Evolutionary conservation across 805 yeast species (phyloP).

Genomic region (Ogataea ramenticola): DNA sequence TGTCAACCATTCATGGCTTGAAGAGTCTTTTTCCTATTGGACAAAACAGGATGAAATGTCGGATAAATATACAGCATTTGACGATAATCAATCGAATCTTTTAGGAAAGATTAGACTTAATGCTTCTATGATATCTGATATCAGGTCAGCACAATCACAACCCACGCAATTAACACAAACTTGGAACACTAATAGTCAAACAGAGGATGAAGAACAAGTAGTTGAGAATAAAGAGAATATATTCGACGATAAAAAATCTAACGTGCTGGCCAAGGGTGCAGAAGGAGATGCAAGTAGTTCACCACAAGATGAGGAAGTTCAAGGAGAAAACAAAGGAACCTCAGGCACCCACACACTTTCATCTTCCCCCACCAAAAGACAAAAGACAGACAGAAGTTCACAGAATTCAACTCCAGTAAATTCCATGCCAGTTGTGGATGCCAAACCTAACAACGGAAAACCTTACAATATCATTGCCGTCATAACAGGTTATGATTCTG

Average conservation of each 20-base stretch:
- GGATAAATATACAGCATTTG: conserved; percentile 21
- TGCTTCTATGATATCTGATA: background rate
- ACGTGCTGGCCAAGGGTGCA: conserved; percentile 13
- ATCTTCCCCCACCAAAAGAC: conserved; percentile 2
- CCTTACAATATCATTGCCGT: conserved; percentile 41
- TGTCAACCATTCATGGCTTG: conserved; percentile 85
- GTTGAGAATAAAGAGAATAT: background rate
- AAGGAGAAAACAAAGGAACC: background rate
- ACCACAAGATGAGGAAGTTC: background rate
- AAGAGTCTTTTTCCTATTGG: conserved; percentile 69
- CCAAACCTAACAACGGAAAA: conserved; percentile 6
- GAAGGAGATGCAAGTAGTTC: no score
- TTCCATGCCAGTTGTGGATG: no score
- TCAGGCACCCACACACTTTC: background rate
- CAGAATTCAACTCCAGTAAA: no score
- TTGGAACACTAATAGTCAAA: background rate
- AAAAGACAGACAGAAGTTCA: conserved; percentile 7
- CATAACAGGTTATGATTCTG: conserved; percentile 59
- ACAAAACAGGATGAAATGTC: conserved; percentile 35
- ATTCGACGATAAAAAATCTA: conserved; percentile 2
- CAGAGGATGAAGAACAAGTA: conserved; percentile 12
- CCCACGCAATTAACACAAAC: background rate
- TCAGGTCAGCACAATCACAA: background rate
- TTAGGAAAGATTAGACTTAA: conserved; percentile 35
- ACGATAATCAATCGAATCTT: background rate